Conservation (phyloP, 2,329 filamentous ascomycete genomes). For the Aureobasidium sp. region DNA sequence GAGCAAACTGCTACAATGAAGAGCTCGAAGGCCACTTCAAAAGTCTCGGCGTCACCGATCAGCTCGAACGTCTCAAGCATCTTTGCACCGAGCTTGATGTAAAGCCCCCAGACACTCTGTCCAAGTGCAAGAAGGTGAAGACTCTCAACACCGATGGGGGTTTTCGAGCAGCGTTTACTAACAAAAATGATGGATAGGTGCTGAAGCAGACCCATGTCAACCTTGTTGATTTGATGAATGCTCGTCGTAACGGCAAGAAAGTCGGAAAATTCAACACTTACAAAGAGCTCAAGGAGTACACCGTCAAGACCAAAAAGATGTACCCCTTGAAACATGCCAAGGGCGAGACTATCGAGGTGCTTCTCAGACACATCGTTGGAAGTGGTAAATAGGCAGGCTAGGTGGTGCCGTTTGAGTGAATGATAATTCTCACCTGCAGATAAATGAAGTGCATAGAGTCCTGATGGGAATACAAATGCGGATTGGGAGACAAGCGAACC, state of each 20-base stretch:
- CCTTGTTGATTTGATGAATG: conserved; percentile 14
- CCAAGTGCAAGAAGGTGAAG: conserved; percentile 15
- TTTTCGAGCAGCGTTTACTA: background rate
- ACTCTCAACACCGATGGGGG: background rate
- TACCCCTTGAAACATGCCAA: conserved; percentile 13
- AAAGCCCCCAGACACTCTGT: conserved; percentile 1
- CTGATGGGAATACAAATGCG: too few relatives aligned
- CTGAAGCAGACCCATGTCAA: conserved; percentile 15
- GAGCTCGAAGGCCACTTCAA: background rate
- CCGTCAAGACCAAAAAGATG: background rate
- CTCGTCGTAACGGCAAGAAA: background rate
- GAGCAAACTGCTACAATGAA: background rate
- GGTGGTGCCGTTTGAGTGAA: too few relatives aligned
- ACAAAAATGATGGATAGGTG: conserved; percentile 1
- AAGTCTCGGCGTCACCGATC: background rate
- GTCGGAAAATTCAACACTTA: conserved; percentile 3
- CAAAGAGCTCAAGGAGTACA: conserved; percentile 6
- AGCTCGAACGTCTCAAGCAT: conserved; percentile 13
- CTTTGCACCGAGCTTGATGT: conserved; percentile 14
- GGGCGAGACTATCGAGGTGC: conserved; percentile 10
- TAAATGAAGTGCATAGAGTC: too few relatives aligned
- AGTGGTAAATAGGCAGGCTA: too few relatives aligned
- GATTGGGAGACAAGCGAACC: too few relatives aligned
- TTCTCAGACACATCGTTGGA: conserved; percentile 1
- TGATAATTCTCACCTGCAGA: too few relatives aligned